Conservation (phyloP, 1,284 basidiomycete genomes). For the Lentinula novae-zelandiae region DNA sequence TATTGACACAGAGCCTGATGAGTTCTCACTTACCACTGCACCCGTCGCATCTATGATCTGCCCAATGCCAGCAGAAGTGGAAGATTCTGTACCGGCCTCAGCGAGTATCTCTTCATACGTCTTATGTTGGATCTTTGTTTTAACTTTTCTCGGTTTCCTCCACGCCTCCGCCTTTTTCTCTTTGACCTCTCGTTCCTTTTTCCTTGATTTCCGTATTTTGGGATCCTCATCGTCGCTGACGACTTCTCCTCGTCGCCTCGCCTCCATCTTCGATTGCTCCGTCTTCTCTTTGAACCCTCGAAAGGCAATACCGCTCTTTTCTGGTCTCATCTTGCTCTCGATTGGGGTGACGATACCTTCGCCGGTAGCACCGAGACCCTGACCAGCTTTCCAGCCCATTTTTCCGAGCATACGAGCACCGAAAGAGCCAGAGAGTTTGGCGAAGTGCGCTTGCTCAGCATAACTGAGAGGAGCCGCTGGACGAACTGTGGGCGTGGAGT, state of each 20-base stretch:
- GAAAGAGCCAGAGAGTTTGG: conserved; percentile 69
- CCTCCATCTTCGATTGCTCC: conserved; percentile 84
- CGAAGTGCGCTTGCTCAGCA: conserved; percentile 75
- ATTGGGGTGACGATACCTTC: conserved; percentile 89
- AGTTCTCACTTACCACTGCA: conserved; percentile 61
- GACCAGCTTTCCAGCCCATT: conserved; percentile 89
- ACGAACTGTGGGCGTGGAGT: conserved; percentile 36
- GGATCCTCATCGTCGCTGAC: conserved; percentile 73
- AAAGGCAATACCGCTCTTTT: conserved; percentile 83
- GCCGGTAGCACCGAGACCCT: conserved; percentile 76
- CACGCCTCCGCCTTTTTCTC: conserved; percentile 67
- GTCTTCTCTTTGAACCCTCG: conserved; percentile 87
- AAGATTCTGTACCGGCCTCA: conserved; percentile 65
- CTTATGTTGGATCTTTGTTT: conserved; percentile 86
- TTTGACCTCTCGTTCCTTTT: conserved; percentile 50
- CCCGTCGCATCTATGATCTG: conserved; percentile 94
- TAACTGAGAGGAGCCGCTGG: conserved; percentile 53
- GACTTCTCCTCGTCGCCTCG: conserved; percentile 66
- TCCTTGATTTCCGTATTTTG: conserved; percentile 41
- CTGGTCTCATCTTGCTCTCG: conserved; percentile 79
- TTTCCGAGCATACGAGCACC: conserved; percentile 89
- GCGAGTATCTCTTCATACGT: conserved; percentile 93
- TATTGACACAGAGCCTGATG: not conserved
- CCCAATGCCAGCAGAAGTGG: conserved; percentile 58
- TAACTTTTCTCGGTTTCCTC: conserved; percentile 82